Evolutionary conservation across 1,139 yeast species (phyloP).

Genomic region (Saccharomyces hybrid): DNA sequence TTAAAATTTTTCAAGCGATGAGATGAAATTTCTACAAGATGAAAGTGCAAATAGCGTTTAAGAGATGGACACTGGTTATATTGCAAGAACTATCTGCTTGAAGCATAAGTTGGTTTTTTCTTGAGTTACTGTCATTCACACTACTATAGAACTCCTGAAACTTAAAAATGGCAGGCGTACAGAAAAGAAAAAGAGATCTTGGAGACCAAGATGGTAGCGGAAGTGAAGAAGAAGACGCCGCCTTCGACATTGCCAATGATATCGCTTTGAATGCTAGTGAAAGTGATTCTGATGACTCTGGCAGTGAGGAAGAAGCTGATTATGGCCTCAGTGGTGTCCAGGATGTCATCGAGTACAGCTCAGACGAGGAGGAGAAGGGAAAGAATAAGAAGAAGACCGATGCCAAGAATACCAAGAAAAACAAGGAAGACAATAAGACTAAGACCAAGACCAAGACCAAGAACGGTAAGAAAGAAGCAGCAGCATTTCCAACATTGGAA

Average conservation of each 20-base stretch:
- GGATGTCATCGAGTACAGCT: slow-evolving; percentile 45
- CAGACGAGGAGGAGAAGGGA: slow-evolving; percentile 39
- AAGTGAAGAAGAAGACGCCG: neutral
- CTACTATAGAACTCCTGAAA: neutral
- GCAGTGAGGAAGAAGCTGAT: slow-evolving; percentile 35
- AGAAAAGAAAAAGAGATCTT: neutral
- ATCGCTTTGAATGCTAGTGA: slow-evolving; percentile 47
- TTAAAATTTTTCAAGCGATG: slow-evolving; percentile 10
- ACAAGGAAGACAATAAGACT: neutral
- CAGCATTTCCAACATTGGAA: slow-evolving; percentile 58
- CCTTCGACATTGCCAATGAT: slow-evolving; percentile 57
- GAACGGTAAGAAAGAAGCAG: slow-evolving; percentile 7
- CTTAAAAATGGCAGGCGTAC: neutral
- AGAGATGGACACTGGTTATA: neutral
- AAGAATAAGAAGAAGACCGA: slow-evolving; percentile 26
- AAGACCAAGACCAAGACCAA: neutral
- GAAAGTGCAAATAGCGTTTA: no score
- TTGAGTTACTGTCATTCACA: no score
- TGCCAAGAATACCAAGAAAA: slow-evolving; percentile 11
- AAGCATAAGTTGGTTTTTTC: neutral
- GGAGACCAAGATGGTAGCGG: neutral
- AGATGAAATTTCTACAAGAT: slow-evolving; percentile 5
- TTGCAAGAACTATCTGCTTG: neutral
- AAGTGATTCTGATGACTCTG: slow-evolving; percentile 35
- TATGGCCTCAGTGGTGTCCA: slow-evolving; percentile 44